Conservation (phyloP, 2,329 filamentous ascomycete species). For the Venturia asperata region DNA sequence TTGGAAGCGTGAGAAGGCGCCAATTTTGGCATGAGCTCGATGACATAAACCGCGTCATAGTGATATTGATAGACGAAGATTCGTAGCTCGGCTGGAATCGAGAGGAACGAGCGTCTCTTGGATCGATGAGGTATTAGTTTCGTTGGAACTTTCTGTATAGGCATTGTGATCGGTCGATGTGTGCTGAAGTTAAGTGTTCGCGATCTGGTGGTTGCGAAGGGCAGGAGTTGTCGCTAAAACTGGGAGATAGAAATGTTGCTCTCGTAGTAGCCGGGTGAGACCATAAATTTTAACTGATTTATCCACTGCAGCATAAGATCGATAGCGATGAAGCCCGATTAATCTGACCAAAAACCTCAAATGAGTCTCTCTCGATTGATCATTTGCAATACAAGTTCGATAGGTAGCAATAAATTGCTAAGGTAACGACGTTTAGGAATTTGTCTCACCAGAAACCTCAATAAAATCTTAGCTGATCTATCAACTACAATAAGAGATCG, state of each 20-base stretch:
- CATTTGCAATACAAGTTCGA: too few species aligned
- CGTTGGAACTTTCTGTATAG: not conserved
- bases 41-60: not conserved
- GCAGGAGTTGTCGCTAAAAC: not conserved
- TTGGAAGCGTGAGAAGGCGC: not conserved
- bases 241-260: not conserved
- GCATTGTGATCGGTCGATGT: not conserved
- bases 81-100: not conserved
- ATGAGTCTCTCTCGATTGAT: too few species aligned
- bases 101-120: not conserved
- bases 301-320: too few species aligned
- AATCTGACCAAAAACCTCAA: too few species aligned
- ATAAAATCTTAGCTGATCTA: too few species aligned
- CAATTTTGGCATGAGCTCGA: conserved; percentile 8
- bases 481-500: too few species aligned
- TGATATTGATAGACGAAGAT: not conserved
- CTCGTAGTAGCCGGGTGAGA: not conserved
- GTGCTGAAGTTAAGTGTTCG: not conserved
- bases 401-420: too few species aligned
- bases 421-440: too few species aligned
- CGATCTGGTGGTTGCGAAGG: not conserved
- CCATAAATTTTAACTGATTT: too few species aligned
- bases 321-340: too few species aligned
- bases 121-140: conserved; percentile 1
- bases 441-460: too few species aligned